Percentiles rank a stretch among this genome's conserved stretches.
Conservation (phyloP, 805 yeast genomes). For the Nakazawaea ambrosiae region DNA sequence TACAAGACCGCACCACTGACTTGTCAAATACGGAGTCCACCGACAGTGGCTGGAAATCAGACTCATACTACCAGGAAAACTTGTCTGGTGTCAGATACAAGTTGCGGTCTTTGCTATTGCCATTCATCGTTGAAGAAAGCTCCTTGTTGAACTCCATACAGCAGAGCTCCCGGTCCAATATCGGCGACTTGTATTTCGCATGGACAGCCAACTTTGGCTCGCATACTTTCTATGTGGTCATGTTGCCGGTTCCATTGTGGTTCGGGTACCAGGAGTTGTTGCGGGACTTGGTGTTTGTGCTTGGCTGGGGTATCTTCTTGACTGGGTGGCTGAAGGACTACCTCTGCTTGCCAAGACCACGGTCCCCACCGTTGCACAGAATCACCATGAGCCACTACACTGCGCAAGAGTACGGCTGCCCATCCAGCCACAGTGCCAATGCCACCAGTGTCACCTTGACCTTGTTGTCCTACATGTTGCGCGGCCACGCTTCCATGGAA, state of each 20-base stretch:
- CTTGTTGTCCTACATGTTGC: slow-evolving; percentile 16
- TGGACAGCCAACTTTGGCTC: slow-evolving; percentile 86
- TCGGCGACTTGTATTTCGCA: slow-evolving; percentile 70
- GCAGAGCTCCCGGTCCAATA: slow-evolving; percentile 34
- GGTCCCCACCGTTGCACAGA: slow-evolving; percentile 85
- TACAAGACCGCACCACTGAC: slow-evolving; percentile 6
- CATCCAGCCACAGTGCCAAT: slow-evolving; percentile 90
- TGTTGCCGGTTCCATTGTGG: slow-evolving; percentile 85
- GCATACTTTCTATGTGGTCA: slow-evolving; percentile 87
- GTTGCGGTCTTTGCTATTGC: slow-evolving; percentile 47
- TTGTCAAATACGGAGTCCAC: slow-evolving; percentile 4
- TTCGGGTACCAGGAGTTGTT: slow-evolving; percentile 53
- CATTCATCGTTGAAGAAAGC: slow-evolving; percentile 60
- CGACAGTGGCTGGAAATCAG: slow-evolving; percentile 63
- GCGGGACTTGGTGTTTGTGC: slow-evolving; percentile 51
- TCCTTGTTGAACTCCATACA: slow-evolving; percentile 53
- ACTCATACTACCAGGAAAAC: slow-evolving; percentile 53
- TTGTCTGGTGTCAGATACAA: slow-evolving; percentile 50
- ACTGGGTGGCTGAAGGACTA: slow-evolving; percentile 78
- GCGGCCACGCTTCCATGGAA: no score
- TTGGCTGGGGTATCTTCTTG: slow-evolving; percentile 64
- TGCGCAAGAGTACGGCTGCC: slow-evolving; percentile 90
- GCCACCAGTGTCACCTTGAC: slow-evolving; percentile 76
- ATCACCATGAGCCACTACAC: slow-evolving; percentile 90
- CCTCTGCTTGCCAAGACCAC: slow-evolving; percentile 86